phyloP scores from a whole-genome alignment of 2,329 filamentous ascomycete species.

The Xylaria multiplex region DNA sequence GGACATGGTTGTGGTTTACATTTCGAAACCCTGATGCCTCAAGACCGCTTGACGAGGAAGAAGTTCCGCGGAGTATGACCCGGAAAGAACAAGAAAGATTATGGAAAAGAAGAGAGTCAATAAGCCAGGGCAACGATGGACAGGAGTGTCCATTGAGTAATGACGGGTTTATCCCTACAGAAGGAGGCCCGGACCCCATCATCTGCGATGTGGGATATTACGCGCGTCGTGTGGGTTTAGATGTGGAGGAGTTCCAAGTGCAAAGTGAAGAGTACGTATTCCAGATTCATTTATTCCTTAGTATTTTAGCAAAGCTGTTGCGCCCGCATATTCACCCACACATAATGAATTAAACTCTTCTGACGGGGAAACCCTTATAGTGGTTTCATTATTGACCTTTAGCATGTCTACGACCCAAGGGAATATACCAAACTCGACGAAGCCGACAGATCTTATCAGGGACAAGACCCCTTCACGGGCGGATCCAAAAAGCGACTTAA shows the following conservation, averaged over 20 bases:
- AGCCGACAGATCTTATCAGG: slow-evolving; percentile 62
- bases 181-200: slow-evolving; percentile 82
- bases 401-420: slow-evolving; percentile 87
- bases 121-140: slow-evolving; percentile 54
- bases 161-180: slow-evolving; percentile 75
- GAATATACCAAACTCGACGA: slow-evolving; percentile 68
- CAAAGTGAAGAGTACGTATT: slow-evolving; percentile 78
- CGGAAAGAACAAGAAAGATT: slow-evolving; percentile 67
- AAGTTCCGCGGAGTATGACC: slow-evolving; percentile 65
- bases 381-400: slow-evolving; percentile 87
- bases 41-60: slow-evolving; percentile 79
- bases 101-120: slow-evolving; percentile 66
- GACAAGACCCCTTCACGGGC: slow-evolving; percentile 70
- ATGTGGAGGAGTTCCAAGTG: slow-evolving; percentile 83
- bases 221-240: slow-evolving; percentile 84
- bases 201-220: slow-evolving; percentile 86
- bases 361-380: neutral
- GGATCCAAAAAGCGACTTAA: slow-evolving; percentile 52
- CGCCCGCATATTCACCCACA: neutral
- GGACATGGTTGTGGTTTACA: slow-evolving; percentile 63
- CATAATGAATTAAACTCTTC: neutral
- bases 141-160: slow-evolving; percentile 53
- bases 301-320: neutral
- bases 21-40: slow-evolving; percentile 67
- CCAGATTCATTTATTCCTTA: neutral